phyloP scores from a whole-genome alignment of 164 flowering plant genomes.

The Stephania japonica region DNA sequence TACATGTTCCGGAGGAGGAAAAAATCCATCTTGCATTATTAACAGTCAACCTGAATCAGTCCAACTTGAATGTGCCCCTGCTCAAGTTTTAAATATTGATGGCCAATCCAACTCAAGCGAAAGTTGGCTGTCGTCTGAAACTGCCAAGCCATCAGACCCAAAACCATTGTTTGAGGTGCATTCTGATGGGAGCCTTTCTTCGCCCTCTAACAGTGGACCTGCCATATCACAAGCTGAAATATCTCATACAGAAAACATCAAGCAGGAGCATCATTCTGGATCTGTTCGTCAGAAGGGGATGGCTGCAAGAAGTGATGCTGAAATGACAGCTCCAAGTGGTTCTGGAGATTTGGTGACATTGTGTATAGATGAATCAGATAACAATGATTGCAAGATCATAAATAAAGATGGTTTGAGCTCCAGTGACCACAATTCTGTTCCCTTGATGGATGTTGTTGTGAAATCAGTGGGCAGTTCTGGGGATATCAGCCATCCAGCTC shows the following conservation, averaged over 20 bases:
- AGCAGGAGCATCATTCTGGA: slow-evolving; percentile 28
- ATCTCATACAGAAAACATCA: slow-evolving; percentile 20
- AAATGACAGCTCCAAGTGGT: slow-evolving; percentile 9
- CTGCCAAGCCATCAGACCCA: slow-evolving; percentile 11
- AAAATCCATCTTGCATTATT: slow-evolving; percentile 7
- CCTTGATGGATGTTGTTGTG: slow-evolving; percentile 13
- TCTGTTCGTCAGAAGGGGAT: slow-evolving; percentile 41
- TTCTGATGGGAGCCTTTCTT: slow-evolving; percentile 16
- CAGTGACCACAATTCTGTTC: slow-evolving; percentile 12
- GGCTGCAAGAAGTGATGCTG: slow-evolving; percentile 36
- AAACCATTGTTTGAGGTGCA: slow-evolving; percentile 13
- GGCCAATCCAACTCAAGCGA: slow-evolving; percentile 9
- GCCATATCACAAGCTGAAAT: slow-evolving; percentile 20
- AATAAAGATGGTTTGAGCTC: slow-evolving; percentile 14
- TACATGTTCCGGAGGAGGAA: neutral
- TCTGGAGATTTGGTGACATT: slow-evolving; percentile 16
- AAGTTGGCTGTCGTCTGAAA: slow-evolving; percentile 10
- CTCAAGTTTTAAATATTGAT: neutral
- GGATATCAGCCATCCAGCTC: slow-evolving; percentile 7
- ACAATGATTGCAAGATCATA: slow-evolving; percentile 14
- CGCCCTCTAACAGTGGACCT: slow-evolving; percentile 16
- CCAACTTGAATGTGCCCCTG: slow-evolving; percentile 14
- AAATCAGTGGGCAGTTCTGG: slow-evolving; percentile 10
- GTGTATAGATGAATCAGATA: slow-evolving; percentile 17
- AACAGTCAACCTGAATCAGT: slow-evolving; percentile 19